Evolutionary conservation across 371 early-diverging fungal species (phyloP).

Genomic region (Mortierella sp.): DNA sequence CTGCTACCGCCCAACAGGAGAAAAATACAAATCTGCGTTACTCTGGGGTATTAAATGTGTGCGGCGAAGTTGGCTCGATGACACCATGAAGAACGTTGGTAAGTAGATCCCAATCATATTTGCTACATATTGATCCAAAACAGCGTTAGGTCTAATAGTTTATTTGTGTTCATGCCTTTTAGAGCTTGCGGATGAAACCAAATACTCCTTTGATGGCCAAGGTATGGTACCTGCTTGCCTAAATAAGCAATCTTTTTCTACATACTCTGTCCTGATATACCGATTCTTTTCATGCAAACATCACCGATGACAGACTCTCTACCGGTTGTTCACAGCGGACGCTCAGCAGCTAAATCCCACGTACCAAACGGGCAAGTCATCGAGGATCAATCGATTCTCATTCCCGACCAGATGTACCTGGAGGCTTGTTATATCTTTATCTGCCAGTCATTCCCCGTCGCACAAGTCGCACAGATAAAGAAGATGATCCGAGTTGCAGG

Average conservation of each 20-base stretch:
- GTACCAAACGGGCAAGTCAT: neutral
- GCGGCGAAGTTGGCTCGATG: conserved; percentile 18
- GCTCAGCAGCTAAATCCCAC: neutral
- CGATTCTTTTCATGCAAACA: neutral
- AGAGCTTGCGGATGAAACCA: conserved; percentile 26
- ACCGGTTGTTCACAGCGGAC: neutral
- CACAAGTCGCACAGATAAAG: conserved; percentile 9
- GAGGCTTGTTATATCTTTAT: conserved; percentile 38
- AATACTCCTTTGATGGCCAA: neutral
- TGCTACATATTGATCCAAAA: neutral
- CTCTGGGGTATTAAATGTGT: conserved; percentile 38
- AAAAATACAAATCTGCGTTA: conserved; percentile 33
- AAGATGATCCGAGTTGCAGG: conserved; percentile 33
- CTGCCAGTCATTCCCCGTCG: conserved; percentile 15
- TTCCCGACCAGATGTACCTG: conserved; percentile 18
- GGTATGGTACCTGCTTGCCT: conserved; percentile 7
- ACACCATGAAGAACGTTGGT: conserved; percentile 19
- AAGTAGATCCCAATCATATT: conserved; percentile 3
- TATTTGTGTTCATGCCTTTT: neutral
- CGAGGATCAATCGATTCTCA: conserved; percentile 9
- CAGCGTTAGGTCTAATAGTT: neutral
- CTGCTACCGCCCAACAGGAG: conserved; percentile 17
- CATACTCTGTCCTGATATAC: too few relatives aligned
- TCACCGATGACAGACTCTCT: too few relatives aligned
- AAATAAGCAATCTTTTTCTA: too few relatives aligned